phyloP scores from a whole-genome alignment of 2,329 filamentous ascomycete genomes.

The Eutypa lata region DNA sequence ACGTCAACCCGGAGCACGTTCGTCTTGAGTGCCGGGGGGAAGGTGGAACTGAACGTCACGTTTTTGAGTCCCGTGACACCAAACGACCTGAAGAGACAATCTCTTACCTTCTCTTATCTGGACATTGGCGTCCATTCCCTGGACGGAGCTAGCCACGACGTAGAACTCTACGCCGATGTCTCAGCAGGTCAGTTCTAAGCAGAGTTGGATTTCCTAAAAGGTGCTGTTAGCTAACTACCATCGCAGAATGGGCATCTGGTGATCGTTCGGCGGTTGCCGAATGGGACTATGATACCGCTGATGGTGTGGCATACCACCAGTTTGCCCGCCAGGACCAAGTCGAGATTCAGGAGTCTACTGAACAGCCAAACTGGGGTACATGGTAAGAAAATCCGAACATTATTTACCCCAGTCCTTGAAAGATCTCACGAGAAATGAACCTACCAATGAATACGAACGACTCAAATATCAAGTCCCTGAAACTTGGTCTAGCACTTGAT shows the following conservation, averaged over 20 bases:
- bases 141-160: slow-evolving; percentile 60
- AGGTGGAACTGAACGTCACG: slow-evolving; percentile 62
- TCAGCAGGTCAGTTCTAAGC: slow-evolving; percentile 53
- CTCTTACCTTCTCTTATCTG: slow-evolving; percentile 68
- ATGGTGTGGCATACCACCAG: slow-evolving; percentile 60
- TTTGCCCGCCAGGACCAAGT: slow-evolving; percentile 59
- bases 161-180: slow-evolving; percentile 71
- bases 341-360: slow-evolving; percentile 63
- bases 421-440: neutral
- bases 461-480: too few relatives aligned
- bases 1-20: slow-evolving; percentile 72
- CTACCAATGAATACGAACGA: too few relatives aligned
- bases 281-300: slow-evolving; percentile 56
- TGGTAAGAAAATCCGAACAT: slow-evolving; percentile 45
- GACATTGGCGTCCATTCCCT: slow-evolving; percentile 59
- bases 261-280: slow-evolving; percentile 52
- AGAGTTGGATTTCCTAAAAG: neutral
- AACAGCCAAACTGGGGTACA: slow-evolving; percentile 79
- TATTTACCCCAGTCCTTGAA: neutral
- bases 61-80: slow-evolving; percentile 71
- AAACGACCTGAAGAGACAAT: slow-evolving; percentile 63
- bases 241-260: slow-evolving; percentile 68
- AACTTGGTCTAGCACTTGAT: too few relatives aligned
- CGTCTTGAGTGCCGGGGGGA: slow-evolving; percentile 59
- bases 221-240: neutral